Evolutionary conservation across 164 flowering plant genomes (phyloP).

Genomic region (Hamamelis virginiana): DNA sequence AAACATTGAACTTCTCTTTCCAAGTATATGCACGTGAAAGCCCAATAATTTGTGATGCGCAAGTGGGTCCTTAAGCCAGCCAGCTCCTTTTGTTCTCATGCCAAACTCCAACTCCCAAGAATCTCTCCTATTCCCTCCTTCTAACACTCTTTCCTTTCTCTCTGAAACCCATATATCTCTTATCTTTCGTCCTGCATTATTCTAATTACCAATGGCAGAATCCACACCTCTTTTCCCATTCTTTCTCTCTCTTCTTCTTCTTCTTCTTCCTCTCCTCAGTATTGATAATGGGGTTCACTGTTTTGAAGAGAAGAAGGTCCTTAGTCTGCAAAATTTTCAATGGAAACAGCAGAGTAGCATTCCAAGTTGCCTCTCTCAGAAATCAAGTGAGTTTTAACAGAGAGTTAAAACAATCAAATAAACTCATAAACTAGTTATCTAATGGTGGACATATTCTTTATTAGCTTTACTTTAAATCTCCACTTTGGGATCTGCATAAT

Average conservation of each 20-base stretch:
- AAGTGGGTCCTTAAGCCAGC: constrained; percentile 64
- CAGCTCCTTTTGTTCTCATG: constrained; percentile 58
- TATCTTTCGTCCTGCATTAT: constrained; percentile 16
- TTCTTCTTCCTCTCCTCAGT: constrained; percentile 15
- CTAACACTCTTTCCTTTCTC: constrained; percentile 12
- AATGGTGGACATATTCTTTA: neutral
- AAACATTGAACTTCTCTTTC: neutral
- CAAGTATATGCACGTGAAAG: constrained; percentile 61
- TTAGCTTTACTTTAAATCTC: constrained; percentile 8
- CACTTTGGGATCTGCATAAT: constrained; percentile 15
- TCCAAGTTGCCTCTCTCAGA: constrained; percentile 40
- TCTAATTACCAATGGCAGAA: constrained; percentile 33
- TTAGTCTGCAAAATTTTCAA: constrained; percentile 33
- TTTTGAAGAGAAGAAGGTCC: constrained; percentile 35
- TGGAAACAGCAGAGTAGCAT: constrained; percentile 24
- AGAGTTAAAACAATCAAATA: too few species aligned
- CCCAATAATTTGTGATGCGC: constrained; percentile 81
- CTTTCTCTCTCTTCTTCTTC: constrained; percentile 6
- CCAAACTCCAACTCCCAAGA: constrained; percentile 58
- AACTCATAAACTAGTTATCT: neutral
- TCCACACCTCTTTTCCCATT: constrained; percentile 17
- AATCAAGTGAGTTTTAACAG: constrained; percentile 54
- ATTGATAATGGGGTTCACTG: constrained; percentile 22
- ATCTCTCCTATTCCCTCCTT: constrained; percentile 27
- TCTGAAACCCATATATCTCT: constrained; percentile 7